Evolutionary conservation across 371 early-diverging fungal genomes (phyloP), one percentile per base, ranked within the genome.

Genomic region (Catenaria anguillulae): DNA sequence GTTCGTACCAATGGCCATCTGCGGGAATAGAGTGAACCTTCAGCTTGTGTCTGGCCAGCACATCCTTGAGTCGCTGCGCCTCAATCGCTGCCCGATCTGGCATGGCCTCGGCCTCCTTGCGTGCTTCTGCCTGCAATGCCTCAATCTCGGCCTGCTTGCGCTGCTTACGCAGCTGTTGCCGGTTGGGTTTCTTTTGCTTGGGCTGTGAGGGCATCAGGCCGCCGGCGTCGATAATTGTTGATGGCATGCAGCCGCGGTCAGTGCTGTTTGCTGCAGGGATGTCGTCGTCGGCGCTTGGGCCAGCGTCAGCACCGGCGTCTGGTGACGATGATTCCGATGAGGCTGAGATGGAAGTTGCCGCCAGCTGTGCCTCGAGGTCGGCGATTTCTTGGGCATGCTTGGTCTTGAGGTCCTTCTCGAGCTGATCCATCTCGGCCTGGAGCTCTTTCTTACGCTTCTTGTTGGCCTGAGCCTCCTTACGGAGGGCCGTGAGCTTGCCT

Each of bases 401-500:
- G 52, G 72, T 73, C 35, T 65, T 71, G 54, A 86, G 70, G 60
- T 81, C 79, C 12, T 67, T 70, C 67, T 92, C 90, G 65, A 92
- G 66, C n/a, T 68, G 73, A 8, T 81, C 83, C 37, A 88, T 84
- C 31, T 84, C 80, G 2, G 75, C 78, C 6, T 72, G 65, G 10
- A 90, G 77, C 64, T 91, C 92, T 74, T 90, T 83, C 69, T 92
- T 93, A 72, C 85, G 85, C 68, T 82, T 80, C 77, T 91, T 93
- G 73, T 88, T 82, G 33, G 80, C 81, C 68, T 86, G 85, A 24
- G 84, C 78, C 0, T 84, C 67, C 73, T 88, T 89, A 56, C 88
- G 88, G 36, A 94, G 70, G 1, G 77, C 78, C 0, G 83, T 86
- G 34, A 86, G 75, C 55, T 74, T 77, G 34, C 75, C 78, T n/a